Evolutionary conservation across 495 filamentous ascomycete species (phyloP).

Genomic region (Podospora comata): DNA sequence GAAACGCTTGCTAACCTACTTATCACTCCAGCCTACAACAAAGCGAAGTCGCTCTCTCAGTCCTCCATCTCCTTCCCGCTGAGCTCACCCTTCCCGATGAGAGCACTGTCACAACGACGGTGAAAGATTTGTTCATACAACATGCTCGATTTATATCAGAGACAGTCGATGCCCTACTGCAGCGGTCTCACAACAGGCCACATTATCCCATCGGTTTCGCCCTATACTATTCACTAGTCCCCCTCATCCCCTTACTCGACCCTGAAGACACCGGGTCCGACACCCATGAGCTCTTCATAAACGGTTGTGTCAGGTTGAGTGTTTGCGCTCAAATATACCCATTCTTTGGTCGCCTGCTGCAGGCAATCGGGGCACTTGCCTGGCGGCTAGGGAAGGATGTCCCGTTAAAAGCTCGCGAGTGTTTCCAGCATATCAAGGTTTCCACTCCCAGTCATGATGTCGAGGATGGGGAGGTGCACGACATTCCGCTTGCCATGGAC

Average conservation of each 20-base stretch:
- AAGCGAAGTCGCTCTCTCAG: background rate
- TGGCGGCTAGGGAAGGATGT: background rate
- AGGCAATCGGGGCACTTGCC: constrained; percentile 1
- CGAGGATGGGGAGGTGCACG: background rate
- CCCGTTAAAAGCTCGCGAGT: background rate
- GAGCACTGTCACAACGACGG: background rate
- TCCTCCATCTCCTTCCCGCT: background rate
- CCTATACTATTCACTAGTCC: background rate
- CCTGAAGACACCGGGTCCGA: background rate
- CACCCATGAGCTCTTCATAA: background rate
- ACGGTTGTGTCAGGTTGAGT: background rate
- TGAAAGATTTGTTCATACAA: background rate
- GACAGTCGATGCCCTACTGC: background rate
- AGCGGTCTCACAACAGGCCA: background rate
- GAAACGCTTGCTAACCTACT: background rate
- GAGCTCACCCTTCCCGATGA: background rate
- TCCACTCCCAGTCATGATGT: background rate
- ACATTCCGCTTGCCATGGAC: background rate
- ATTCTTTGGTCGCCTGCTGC: background rate
- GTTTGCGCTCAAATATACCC: background rate
- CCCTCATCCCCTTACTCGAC: constrained; percentile 5
- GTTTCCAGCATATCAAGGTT: background rate
- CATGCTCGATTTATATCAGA: background rate
- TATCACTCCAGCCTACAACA: background rate
- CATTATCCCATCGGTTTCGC: background rate